phyloP scores from a whole-genome alignment of 495 filamentous ascomycete species.

The Neurospora pannonica region DNA sequence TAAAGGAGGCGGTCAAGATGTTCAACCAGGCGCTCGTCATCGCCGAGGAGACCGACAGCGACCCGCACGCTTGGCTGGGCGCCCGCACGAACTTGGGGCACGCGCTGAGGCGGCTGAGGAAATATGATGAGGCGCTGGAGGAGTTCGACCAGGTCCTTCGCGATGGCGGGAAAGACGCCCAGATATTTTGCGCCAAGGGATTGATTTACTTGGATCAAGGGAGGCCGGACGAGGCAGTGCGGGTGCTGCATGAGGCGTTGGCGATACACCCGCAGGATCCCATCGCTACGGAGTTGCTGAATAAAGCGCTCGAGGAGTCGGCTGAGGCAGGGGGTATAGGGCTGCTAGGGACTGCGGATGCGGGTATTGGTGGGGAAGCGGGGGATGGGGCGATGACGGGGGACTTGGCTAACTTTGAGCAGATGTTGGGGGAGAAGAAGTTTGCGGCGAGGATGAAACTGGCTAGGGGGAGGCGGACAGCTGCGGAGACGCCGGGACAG shows the following conservation, averaged over 20 bases:
- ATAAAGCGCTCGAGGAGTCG: constrained; percentile 64
- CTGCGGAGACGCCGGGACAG: constrained; percentile 1
- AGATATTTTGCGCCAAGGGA: constrained; percentile 64
- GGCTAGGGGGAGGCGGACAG: constrained; percentile 8
- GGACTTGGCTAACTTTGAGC: constrained; percentile 28
- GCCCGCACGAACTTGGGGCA: constrained; percentile 85
- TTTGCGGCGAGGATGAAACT: constrained; percentile 12
- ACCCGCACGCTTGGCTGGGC: constrained; percentile 76
- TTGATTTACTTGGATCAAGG: constrained; percentile 62
- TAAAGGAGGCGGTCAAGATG: constrained; percentile 58
- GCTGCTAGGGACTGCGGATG: background rate
- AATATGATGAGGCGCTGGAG: constrained; percentile 58
- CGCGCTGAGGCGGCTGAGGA: constrained; percentile 65
- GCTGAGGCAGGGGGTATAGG: constrained; percentile 25
- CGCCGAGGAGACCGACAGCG: constrained; percentile 69
- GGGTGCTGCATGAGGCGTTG: constrained; percentile 63
- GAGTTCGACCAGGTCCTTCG: constrained; percentile 78
- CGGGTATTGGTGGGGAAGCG: background rate
- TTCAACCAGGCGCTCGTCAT: constrained; percentile 69
- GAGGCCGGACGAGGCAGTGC: constrained; percentile 56
- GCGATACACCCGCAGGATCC: constrained; percentile 59
- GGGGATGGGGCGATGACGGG: constrained; percentile 11
- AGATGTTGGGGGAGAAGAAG: constrained; percentile 19
- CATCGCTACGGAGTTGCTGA: constrained; percentile 64
- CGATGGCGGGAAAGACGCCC: constrained; percentile 61